These are phyloP conservation scores for Ceratobasidium papillatum DNA, from an alignment of 1,284 basidiomycete genomes.

Conservation along the genomic window DNA sequence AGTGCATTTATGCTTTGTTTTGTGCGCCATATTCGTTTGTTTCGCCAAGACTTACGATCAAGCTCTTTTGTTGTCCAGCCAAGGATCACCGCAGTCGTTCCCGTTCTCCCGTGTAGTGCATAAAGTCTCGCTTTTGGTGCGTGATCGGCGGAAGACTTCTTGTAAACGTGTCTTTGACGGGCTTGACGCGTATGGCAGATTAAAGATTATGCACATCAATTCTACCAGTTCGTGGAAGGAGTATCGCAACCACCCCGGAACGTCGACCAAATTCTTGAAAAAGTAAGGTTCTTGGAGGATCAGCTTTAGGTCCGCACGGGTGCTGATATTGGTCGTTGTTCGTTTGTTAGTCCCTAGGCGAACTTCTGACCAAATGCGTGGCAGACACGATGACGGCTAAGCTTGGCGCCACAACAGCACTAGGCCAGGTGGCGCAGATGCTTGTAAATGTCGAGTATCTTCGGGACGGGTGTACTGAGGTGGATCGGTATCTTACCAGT, in stretches of 20 bases:
- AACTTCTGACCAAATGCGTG: slow-evolving; percentile 83
- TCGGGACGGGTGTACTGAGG: slow-evolving; percentile 82
- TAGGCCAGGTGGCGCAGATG: slow-evolving; percentile 95
- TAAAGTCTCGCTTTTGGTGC: slow-evolving; percentile 34
- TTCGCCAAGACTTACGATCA: slow-evolving; percentile 50
- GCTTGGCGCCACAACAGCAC: slow-evolving; percentile 75
- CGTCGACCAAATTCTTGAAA: slow-evolving; percentile 90
- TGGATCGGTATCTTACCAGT: slow-evolving; percentile 87
- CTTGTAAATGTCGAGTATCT: slow-evolving; percentile 95
- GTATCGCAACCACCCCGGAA: slow-evolving; percentile 91
- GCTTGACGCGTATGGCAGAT: slow-evolving; percentile 63
- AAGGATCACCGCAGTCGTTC: slow-evolving; percentile 29
- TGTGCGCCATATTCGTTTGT: slow-evolving; percentile 71
- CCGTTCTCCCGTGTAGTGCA: slow-evolving; percentile 38
- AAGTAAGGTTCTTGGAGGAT: slow-evolving; percentile 59
- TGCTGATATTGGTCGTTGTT: background rate
- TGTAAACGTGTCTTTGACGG: background rate
- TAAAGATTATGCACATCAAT: slow-evolving; percentile 91
- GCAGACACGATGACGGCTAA: slow-evolving; percentile 78
- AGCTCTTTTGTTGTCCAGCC: background rate
- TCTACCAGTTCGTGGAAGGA: slow-evolving; percentile 96
- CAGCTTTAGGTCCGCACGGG: background rate
- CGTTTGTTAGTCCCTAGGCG: slow-evolving; percentile 78
- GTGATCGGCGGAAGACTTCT: background rate
- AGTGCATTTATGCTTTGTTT: slow-evolving; percentile 92